Evolutionary conservation across 2,329 filamentous ascomycete genomes (phyloP), one percentile per base, ranked within the genome.

Genomic region (Cladosporium oxysporum): DNA sequence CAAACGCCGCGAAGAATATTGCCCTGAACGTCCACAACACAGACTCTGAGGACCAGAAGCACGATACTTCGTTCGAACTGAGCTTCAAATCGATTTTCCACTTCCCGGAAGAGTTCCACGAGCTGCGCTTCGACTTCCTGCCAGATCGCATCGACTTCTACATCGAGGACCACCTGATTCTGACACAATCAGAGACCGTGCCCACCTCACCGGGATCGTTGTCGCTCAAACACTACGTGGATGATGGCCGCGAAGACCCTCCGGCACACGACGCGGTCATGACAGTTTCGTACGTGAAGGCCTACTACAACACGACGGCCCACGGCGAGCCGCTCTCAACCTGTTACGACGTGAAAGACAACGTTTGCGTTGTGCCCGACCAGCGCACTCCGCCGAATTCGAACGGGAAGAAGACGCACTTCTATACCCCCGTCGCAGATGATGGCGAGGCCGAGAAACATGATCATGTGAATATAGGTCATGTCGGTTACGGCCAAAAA

Each of bases 111-210:
- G 84, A 75, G 49, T 91, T 90, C 72, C 90, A 93, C 77, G 91
- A 93, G 78, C 93, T 93, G 74, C 89, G 91, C 44, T 90, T 93
- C 76, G 91, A 94, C 77, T 93, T 90, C 79, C 76, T 88, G 18
- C 83, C 85, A 0, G 82, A 81, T 0, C 80, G 80, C 0, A 88
- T 93, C 10, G 75, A 84, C 12, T 93, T 92, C 77, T 92, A 88
- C 73, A 88, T 87, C 1, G 90, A 93, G 75, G 85, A 85, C 52
- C 65, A 78, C 10, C 76, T 83, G 11, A 78, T 92, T 16, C 88
- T 91, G 81, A 80, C 77, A 0, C 73, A 81, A 2, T 82, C 83
- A 1, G 65, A 70, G 1, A 67, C 68, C 29, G 66, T 76, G 3
- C 91, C 91, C 0, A 81, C 79, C 2, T 78, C 80, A 11, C 79